Evolutionary conservation across 306 rosid genomes (phyloP).

Genomic region (Sindora glabra): DNA sequence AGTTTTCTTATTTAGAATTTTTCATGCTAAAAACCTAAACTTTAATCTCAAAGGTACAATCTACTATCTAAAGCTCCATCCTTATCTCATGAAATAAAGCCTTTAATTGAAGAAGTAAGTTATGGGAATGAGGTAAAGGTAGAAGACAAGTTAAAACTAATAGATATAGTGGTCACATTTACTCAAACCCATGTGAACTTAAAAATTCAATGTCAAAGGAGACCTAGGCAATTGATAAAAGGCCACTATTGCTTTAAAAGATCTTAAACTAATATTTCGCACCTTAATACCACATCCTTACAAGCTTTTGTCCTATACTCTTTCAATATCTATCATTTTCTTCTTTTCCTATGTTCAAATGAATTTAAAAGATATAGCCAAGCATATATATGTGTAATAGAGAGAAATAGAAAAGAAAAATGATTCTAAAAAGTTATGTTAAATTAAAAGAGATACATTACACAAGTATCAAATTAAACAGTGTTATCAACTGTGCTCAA

Average conservation of each 20-base stretch:
- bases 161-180: conserved; percentile 60
- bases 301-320: conserved; percentile 60
- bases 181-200: conserved; percentile 91
- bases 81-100: conserved; percentile 27
- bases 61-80: conserved; percentile 15
- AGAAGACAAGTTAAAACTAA: conserved; percentile 59
- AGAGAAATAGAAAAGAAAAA: too few species aligned
- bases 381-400: too few species aligned
- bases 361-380: too few species aligned
- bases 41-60: background rate
- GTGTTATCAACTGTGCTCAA: too few species aligned
- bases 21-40: background rate
- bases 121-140: conserved; percentile 43
- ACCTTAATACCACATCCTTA: conserved; percentile 75
- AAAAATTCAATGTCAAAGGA: conserved; percentile 60
- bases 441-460: too few species aligned
- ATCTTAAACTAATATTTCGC: conserved; percentile 66
- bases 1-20: background rate
- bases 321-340: conserved; percentile 52
- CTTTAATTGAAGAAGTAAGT: conserved; percentile 17
- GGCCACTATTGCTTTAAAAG: conserved; percentile 69
- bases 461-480: too few species aligned
- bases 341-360: too few species aligned
- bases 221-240: conserved; percentile 57
- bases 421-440: too few species aligned